These are phyloP conservation scores for Cyphellophora europaea DNA, from an alignment of 2,329 filamentous ascomycete genomes.

Conservation along the genomic window DNA sequence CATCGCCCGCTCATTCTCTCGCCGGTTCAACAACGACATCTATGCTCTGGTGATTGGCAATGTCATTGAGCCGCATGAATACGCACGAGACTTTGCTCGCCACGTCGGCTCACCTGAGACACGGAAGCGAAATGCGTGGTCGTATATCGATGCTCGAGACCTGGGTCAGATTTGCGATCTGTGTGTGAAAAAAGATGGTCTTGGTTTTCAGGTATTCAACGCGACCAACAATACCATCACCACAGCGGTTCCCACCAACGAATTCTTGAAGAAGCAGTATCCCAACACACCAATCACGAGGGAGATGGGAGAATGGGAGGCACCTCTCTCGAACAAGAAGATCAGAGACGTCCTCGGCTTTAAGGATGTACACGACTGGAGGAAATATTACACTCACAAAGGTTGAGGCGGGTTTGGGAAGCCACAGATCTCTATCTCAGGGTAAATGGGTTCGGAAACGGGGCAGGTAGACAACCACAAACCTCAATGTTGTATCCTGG, in stretches of 20 bases:
- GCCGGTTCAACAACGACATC: slow-evolving; percentile 47
- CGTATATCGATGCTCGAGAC: slow-evolving; percentile 54
- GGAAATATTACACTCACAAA: slow-evolving; percentile 29
- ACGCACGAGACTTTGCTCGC: slow-evolving; percentile 41
- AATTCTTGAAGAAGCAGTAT: slow-evolving; percentile 42
- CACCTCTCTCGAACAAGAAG: slow-evolving; percentile 52
- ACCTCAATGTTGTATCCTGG: no score
- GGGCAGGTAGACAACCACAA: no score
- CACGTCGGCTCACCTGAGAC: slow-evolving; percentile 42
- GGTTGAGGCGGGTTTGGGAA: no score
- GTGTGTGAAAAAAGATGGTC: slow-evolving; percentile 41
- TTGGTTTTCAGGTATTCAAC: slow-evolving; percentile 57
- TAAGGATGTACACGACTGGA: slow-evolving; percentile 50
- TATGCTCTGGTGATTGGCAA: slow-evolving; percentile 54
- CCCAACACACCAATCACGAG: slow-evolving; percentile 44
- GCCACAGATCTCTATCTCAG: no score
- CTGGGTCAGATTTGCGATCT: slow-evolving; percentile 53
- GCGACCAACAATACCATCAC: slow-evolving; percentile 56
- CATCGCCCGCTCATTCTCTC: slow-evolving; percentile 47
- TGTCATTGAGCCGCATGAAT: slow-evolving; percentile 54
- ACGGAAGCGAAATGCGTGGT: slow-evolving; percentile 51
- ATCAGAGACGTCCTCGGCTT: slow-evolving; percentile 51
- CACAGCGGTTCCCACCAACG: slow-evolving; percentile 39
- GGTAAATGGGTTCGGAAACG: no score
- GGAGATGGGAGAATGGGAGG: slow-evolving; percentile 50